A percentile compares a stretch with the other conserved stretches of the same genome.
These are phyloP conservation scores for Grigorovia humatica DNA, from an alignment of 805 yeast species.

Conservation along the genomic window DNA sequence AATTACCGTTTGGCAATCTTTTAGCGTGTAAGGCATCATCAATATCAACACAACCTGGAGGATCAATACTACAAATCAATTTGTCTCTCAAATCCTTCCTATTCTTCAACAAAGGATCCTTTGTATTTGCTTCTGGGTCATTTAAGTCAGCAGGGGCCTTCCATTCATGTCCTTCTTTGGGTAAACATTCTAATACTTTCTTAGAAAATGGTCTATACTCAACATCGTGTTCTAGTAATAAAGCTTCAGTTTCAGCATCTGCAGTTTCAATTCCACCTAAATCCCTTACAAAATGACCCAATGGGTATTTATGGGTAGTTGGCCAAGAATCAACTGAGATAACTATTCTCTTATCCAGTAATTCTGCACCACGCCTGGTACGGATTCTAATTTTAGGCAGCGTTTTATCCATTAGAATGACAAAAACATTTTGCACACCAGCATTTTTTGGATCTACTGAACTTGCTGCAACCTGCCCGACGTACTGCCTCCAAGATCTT, in stretches of 20 bases:
- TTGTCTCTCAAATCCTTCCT: conserved; percentile 83
- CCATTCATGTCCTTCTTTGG: conserved; percentile 91
- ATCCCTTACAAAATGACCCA: conserved; percentile 87
- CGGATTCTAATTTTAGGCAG: conserved; percentile 79
- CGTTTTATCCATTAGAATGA: conserved; percentile 77
- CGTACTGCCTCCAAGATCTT: conserved; percentile 93
- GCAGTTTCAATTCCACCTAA: conserved; percentile 86
- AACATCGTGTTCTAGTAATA: conserved; percentile 87
- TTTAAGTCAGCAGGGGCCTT: conserved; percentile 60
- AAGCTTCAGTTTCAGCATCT: conserved; percentile 93
- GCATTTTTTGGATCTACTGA: conserved; percentile 53
- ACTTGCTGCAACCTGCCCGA: conserved; percentile 80
- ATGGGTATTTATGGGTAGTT: conserved; percentile 68
- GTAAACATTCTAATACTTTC: conserved; percentile 84
- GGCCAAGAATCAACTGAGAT: conserved; percentile 94
- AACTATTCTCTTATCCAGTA: conserved; percentile 83
- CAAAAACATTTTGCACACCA: conserved; percentile 70
- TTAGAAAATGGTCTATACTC: conserved; percentile 94
- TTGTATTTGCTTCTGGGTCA: conserved; percentile 42
- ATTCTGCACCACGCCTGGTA: conserved; percentile 75
- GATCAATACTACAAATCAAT: conserved; percentile 91
- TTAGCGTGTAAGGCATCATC: conserved; percentile 95
- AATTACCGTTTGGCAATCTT: conserved; percentile 79
- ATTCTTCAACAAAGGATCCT: conserved; percentile 38
- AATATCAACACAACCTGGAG: conserved; percentile 96